These are phyloP conservation scores for Lactarius deliciosus DNA, from an alignment of 768 basidiomycete species.

Conservation along the genomic window DNA sequence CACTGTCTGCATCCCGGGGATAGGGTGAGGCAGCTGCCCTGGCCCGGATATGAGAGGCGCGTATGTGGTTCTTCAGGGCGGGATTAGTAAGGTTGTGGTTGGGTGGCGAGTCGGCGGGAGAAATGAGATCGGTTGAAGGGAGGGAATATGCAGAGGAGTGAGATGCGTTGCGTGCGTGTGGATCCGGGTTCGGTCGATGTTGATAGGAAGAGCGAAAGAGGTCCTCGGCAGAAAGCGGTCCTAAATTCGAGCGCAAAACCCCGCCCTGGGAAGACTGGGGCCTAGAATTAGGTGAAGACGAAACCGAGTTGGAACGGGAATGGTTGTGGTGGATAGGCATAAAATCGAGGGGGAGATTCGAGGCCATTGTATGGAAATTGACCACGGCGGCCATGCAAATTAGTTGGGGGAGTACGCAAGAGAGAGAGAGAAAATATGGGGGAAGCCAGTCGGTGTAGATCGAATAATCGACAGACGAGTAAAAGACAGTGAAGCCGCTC, in stretches of 20 bases:
- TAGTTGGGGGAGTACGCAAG: constrained; percentile 27
- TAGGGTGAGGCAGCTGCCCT: constrained; percentile 82
- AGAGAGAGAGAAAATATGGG: constrained; percentile 17
- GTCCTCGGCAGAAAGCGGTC: constrained; percentile 58
- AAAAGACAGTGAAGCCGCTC: constrained; percentile 27
- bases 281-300: constrained; percentile 74
- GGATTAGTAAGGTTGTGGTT: constrained; percentile 74
- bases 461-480: constrained; percentile 24
- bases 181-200: constrained; percentile 48
- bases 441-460: constrained; percentile 21
- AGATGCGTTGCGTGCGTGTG: constrained; percentile 42
- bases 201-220: constrained; percentile 68
- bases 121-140: constrained; percentile 40
- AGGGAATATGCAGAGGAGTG: constrained; percentile 47
- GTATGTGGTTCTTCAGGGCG: constrained; percentile 73
- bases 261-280: constrained; percentile 76
- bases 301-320: constrained; percentile 77
- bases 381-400: constrained; percentile 32
- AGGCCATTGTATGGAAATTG: constrained; percentile 46
- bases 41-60: constrained; percentile 74
- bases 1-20: constrained; percentile 80
- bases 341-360: constrained; percentile 69
- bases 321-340: constrained; percentile 60
- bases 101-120: constrained; percentile 65
- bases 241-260: constrained; percentile 48